These are phyloP conservation scores for Debaryomyces coudertii DNA, from an alignment of 1,139 yeast species.

Conservation along the genomic window DNA sequence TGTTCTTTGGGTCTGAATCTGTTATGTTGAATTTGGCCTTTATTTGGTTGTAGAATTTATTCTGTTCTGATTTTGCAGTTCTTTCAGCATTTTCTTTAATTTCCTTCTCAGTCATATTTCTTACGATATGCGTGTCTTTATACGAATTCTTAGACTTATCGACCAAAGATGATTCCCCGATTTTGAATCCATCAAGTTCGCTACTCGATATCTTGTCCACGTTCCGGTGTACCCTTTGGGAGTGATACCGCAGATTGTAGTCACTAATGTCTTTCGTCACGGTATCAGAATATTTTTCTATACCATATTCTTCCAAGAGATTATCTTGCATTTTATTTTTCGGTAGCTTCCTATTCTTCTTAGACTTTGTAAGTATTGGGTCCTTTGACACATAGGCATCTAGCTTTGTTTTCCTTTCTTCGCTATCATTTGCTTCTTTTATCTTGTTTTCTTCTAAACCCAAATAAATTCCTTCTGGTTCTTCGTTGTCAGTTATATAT, in stretches of 20 bases:
- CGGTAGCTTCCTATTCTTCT: conserved; percentile 35
- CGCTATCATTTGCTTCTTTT: conserved; percentile 13
- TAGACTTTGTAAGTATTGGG: conserved; percentile 22
- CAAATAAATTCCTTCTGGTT: conserved; percentile 40
- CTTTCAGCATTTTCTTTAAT: conserved; percentile 28
- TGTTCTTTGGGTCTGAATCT: conserved; percentile 11
- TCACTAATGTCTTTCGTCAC: conserved; percentile 27
- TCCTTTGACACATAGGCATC: conserved; percentile 33
- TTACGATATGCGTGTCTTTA: conserved; percentile 14
- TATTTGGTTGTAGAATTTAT: conserved; percentile 33
- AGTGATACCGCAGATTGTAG: conserved; percentile 29
- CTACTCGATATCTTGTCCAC: conserved; percentile 29
- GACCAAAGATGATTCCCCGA: conserved; percentile 32
- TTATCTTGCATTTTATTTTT: conserved; percentile 35
- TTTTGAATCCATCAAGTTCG: conserved; percentile 40
- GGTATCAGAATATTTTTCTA: conserved; percentile 34
- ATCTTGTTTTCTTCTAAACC: conserved; percentile 26
- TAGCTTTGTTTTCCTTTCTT: conserved; percentile 20
- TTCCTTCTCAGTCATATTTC: conserved; percentile 33
- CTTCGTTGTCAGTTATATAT: conserved; percentile 18
- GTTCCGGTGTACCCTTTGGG: conserved; percentile 24
- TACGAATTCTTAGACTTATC: conserved; percentile 8
- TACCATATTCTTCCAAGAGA: conserved; percentile 46
- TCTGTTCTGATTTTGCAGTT: conserved; percentile 28
- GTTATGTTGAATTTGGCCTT: conserved; percentile 30